Evolutionary conservation across 164 flowering plant genomes (phyloP).

Genomic region (Sextonia rubra): DNA sequence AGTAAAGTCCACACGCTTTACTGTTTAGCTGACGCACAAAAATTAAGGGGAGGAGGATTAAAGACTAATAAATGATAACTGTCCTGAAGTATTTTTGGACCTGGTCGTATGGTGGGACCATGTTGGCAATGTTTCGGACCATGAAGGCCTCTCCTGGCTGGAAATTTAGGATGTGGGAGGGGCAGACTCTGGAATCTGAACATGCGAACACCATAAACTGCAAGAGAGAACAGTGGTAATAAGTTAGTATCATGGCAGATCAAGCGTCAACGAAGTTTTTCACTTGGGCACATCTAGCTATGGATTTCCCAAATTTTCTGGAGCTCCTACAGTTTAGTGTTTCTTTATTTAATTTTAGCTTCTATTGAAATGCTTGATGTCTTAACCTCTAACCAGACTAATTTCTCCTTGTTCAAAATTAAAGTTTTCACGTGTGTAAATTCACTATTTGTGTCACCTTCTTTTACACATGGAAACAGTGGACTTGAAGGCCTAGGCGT

Average conservation of each 20-base stretch:
- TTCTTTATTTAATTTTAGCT: no score
- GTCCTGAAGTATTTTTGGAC: slow-evolving; percentile 19
- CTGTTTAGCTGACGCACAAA: background rate
- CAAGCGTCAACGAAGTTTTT: background rate
- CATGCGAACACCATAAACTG: slow-evolving; percentile 95
- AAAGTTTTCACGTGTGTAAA: no score
- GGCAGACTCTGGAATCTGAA: slow-evolving; percentile 89
- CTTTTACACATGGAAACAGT: no score
- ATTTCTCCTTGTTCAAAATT: no score
- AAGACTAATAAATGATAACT: background rate
- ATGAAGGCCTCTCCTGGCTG: slow-evolving; percentile 93
- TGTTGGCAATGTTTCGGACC: slow-evolving; percentile 83
- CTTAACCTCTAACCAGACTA: no score
- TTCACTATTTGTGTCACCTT: no score
- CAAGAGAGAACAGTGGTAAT: slow-evolving; percentile 3
- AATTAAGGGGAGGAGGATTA: background rate
- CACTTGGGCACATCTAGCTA: no score
- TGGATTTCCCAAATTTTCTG: no score
- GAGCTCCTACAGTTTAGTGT: no score
- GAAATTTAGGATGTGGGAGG: slow-evolving; percentile 67
- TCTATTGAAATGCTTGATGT: no score
- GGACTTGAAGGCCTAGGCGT: no score
- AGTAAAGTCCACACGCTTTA: background rate
- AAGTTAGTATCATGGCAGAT: background rate
- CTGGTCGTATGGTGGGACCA: slow-evolving; percentile 80